Evolutionary conservation across 345 rosid species (phyloP).

Genomic region (Gynandropsis gynandra): DNA sequence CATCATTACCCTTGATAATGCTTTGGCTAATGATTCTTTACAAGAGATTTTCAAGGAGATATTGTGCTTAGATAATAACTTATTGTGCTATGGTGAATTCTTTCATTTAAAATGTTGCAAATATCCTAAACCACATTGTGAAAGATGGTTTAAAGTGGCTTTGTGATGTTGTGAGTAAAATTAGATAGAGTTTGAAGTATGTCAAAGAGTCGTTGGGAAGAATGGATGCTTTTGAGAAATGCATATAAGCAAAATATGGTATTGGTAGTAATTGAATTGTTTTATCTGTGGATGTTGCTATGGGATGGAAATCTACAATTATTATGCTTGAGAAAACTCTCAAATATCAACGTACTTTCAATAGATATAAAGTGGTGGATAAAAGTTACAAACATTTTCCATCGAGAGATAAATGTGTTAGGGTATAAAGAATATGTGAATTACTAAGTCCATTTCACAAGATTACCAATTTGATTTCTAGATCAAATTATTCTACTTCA

Average conservation of each 20-base stretch:
- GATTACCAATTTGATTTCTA: not conserved
- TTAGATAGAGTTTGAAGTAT: no score
- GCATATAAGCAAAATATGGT: slow-evolving; percentile 2
- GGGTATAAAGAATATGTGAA: not conserved
- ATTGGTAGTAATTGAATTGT: not conserved
- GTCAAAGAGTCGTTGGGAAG: not conserved
- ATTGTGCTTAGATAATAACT: no score
- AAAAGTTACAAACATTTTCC: not conserved
- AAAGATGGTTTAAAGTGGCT: no score
- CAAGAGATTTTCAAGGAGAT: no score
- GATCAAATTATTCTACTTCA: not conserved
- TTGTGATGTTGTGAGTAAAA: no score
- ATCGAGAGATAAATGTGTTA: not conserved
- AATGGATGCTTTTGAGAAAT: not conserved
- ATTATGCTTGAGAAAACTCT: not conserved
- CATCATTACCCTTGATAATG: no score
- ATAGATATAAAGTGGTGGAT: not conserved
- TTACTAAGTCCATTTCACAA: not conserved
- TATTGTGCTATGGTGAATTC: no score
- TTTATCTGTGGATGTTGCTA: not conserved
- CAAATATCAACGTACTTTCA: not conserved
- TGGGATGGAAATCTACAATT: not conserved
- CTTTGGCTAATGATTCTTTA: no score
- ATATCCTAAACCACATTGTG: not conserved
- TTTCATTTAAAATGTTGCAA: no score